A percentile compares a stretch with the other conserved stretches of the same genome.
Evolutionary conservation across 768 basidiomycete genomes (phyloP).

Genomic region (Rhizopogon vinicolor): DNA sequence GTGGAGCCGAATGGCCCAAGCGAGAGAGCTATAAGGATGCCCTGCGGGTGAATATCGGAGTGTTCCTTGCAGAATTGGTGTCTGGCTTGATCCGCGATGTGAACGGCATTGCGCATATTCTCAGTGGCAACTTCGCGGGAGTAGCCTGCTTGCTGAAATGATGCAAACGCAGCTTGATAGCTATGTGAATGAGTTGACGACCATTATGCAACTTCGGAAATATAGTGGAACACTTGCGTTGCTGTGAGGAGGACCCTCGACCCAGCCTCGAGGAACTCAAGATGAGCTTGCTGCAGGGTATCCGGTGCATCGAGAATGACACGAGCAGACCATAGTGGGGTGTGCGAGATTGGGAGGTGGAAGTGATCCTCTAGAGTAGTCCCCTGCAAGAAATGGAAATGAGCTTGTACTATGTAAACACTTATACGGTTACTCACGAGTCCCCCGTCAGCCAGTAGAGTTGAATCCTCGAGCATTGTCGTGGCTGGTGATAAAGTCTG

Average conservation of each 20-base stretch:
- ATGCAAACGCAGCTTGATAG: constrained; percentile 60
- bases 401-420: background rate
- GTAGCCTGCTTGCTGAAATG: constrained; percentile 51
- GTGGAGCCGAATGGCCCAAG: constrained; percentile 74
- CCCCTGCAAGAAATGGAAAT: constrained; percentile 38
- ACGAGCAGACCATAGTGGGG: constrained; percentile 70
- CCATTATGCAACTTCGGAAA: background rate
- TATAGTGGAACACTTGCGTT: constrained; percentile 40
- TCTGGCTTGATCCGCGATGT: constrained; percentile 46
- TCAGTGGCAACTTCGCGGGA: constrained; percentile 34
- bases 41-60: constrained; percentile 7
- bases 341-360: constrained; percentile 41
- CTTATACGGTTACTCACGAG: constrained; percentile 29
- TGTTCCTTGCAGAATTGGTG: constrained; percentile 26
- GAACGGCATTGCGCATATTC: constrained; percentile 51
- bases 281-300: constrained; percentile 53
- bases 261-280: constrained; percentile 60
- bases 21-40: constrained; percentile 57
- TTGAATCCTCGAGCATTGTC: background rate
- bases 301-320: constrained; percentile 50
- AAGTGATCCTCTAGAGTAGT: constrained; percentile 53
- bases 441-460: constrained; percentile 36
- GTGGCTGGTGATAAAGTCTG: background rate
- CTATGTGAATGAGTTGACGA: constrained; percentile 26
- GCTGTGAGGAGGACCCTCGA: constrained; percentile 62